Evolutionary conservation across 176 grass and related monocot species (phyloP).

Genomic region (Microstegium vimineum): DNA sequence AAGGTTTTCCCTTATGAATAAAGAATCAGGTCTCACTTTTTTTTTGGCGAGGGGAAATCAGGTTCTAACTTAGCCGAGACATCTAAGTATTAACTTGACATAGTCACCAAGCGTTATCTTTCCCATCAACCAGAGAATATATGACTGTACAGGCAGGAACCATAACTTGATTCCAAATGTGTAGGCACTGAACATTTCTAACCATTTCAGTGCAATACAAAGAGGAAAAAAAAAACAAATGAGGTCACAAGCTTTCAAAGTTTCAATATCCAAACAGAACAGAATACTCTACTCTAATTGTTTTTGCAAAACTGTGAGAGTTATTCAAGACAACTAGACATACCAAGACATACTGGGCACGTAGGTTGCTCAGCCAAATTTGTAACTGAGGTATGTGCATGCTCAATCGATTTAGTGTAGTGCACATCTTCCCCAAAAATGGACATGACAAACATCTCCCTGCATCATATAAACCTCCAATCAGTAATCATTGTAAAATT

Average conservation of each 20-base stretch:
- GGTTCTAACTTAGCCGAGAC: not conserved
- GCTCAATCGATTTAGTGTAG: constrained; percentile 77
- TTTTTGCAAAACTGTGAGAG: not conserved
- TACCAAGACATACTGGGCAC: constrained; percentile 77
- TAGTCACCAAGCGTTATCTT: not conserved
- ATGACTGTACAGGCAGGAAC: not conserved
- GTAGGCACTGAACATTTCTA: not conserved
- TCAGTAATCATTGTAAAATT: constrained; percentile 17
- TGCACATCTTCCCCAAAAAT: constrained; percentile 78
- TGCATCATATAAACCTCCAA: constrained; percentile 40
- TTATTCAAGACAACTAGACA: constrained; percentile 20
- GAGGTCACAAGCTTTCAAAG: not conserved
- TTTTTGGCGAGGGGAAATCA: no score
- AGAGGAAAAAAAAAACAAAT: not conserved
- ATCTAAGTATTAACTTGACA: not conserved
- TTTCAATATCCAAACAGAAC: not conserved
- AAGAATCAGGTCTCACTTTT: not conserved
- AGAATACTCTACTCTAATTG: not conserved
- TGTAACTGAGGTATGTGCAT: constrained; percentile 46
- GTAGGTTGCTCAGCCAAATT: constrained; percentile 70
- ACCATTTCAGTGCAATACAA: not conserved
- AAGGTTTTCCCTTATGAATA: not conserved
- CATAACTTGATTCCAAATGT: not conserved
- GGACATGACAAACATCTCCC: constrained; percentile 58
- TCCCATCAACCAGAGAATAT: not conserved